phyloP scores from a whole-genome alignment of 2,329 filamentous ascomycete species.

The Clonostachys sp. region DNA sequence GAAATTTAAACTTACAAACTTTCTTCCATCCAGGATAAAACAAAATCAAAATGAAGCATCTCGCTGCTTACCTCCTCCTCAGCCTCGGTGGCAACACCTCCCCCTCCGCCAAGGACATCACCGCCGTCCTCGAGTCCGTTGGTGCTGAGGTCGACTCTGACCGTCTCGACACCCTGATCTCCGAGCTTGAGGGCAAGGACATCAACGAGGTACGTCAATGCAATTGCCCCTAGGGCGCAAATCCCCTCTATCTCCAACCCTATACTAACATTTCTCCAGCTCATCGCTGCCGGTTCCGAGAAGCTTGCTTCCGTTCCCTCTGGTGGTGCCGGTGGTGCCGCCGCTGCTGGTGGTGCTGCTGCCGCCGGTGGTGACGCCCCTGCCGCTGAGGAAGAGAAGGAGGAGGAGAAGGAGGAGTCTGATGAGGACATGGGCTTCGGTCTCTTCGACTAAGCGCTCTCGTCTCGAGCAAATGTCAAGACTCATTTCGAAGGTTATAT shows the following conservation, averaged over 20 bases:
- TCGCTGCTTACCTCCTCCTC: constrained; percentile 98
- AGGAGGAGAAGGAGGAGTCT: constrained; percentile 56
- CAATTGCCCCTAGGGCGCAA: too few relatives aligned
- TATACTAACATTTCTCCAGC: constrained; percentile 44
- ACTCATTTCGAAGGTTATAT: too few relatives aligned
- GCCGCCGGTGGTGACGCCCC: constrained; percentile 60
- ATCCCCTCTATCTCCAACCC: background rate
- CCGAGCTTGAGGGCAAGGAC: constrained; percentile 88
- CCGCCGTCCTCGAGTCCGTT: constrained; percentile 83
- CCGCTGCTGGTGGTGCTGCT: constrained; percentile 61
- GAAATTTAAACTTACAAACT: background rate
- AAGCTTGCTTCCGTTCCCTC: constrained; percentile 98
- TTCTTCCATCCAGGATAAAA: background rate
- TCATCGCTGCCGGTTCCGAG: constrained; percentile 82
- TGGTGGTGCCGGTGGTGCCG: constrained; percentile 75
- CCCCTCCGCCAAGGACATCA: constrained; percentile 83
- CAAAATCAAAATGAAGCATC: constrained; percentile 91
- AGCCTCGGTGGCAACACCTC: constrained; percentile 86
- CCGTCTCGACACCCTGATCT: constrained; percentile 80
- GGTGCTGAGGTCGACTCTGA: constrained; percentile 91
- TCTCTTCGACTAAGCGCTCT: constrained; percentile 64
- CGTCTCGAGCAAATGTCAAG: too few relatives aligned
- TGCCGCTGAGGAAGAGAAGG: constrained; percentile 72
- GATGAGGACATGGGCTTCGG: constrained; percentile 75
- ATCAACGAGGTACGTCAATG: constrained; percentile 73